Evolutionary conservation across 805 yeast species (phyloP), one percentile per base, ranked within the genome.

Genomic region (Candida maltosa): DNA sequence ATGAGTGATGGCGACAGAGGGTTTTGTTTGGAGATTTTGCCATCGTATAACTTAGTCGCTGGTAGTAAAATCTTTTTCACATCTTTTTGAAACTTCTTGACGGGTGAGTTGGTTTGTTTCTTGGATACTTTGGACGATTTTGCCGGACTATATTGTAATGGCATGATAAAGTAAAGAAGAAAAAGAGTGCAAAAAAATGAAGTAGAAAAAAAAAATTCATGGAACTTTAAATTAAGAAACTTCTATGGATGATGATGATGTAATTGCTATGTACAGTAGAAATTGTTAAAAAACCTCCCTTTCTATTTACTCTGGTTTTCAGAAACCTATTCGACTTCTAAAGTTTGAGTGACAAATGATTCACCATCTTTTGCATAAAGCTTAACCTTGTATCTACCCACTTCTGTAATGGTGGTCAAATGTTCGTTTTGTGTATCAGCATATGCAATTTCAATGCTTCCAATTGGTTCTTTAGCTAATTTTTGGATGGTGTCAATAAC

Each of bases 71-170:
- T 32, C 31, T 45, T 52, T 39, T 58, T 56, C 2, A 55, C 30
- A 26, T 51, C 53, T 17, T 49, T 49, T 39, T 46, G 49, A 29
- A 46, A 41, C 37, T 54, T 52, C 41, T 50, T 52, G 15, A 52
- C 46, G 1, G 64, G 56, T 3, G 62, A 51, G 31, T 30, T 29
- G 11, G 46, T 17, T 11, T 46, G 38, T 34, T 48, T 39, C 40
- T 51, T 45, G 26, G 51, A 31, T 12, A 67, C 54, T 12, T 50
- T 45, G 0, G 71, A 65, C 32, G 70, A 58, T 38, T 50, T 59
- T 5, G 73, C 69, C 2, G 73, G 72, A 36, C 62, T 61, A 32
- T 52, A 65, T 23, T 60, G 45, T 4, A 65, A 46, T 14, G 38
- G 38, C 38, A 34, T 34, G 5, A 6, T 11, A 17, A 10, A 7